Conservation (phyloP, 2,329 filamentous ascomycete genomes). For the Stenocarpella maydis region DNA sequence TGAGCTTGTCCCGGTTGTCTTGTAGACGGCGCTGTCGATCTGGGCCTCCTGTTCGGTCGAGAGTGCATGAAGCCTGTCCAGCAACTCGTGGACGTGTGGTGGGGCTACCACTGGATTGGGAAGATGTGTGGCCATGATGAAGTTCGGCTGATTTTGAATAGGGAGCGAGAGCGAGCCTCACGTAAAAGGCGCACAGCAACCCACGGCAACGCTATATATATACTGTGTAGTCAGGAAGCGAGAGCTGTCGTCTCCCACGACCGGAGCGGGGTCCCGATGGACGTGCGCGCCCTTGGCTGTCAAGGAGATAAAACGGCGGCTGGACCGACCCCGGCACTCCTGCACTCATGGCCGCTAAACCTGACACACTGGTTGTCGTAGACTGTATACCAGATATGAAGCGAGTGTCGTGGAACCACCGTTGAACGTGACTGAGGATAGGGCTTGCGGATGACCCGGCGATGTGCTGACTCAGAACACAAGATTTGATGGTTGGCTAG, state of each 20-base stretch:
- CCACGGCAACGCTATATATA: not conserved
- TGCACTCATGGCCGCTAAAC: slow-evolving; percentile 1
- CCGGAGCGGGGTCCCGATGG: slow-evolving; percentile 14
- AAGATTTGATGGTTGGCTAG: not conserved
- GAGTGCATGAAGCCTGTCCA: slow-evolving; percentile 20
- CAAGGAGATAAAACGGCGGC: not conserved
- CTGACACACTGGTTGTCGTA: slow-evolving; percentile 12
- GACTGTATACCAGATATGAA: not conserved
- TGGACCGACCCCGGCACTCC: not conserved
- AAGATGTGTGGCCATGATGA: not conserved
- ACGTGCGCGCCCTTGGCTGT: slow-evolving; percentile 19
- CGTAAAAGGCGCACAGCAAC: not conserved
- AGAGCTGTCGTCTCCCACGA: slow-evolving; percentile 1
- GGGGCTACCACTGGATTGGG: slow-evolving; percentile 18
- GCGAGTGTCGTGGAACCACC: not conserved
- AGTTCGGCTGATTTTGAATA: not conserved
- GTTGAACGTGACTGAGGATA: not conserved
- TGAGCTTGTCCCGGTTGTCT: not conserved
- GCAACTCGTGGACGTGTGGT: slow-evolving; percentile 23
- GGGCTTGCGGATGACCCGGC: not conserved
- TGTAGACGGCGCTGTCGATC: slow-evolving; percentile 19
- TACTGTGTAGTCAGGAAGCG: not conserved
- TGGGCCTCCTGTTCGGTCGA: slow-evolving; percentile 20
- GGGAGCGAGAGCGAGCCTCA: not conserved
- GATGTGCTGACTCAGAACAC: not conserved